Conservation (phyloP, 2,329 filamentous ascomycete species). For the Paraphaeosphaeria minitans region DNA sequence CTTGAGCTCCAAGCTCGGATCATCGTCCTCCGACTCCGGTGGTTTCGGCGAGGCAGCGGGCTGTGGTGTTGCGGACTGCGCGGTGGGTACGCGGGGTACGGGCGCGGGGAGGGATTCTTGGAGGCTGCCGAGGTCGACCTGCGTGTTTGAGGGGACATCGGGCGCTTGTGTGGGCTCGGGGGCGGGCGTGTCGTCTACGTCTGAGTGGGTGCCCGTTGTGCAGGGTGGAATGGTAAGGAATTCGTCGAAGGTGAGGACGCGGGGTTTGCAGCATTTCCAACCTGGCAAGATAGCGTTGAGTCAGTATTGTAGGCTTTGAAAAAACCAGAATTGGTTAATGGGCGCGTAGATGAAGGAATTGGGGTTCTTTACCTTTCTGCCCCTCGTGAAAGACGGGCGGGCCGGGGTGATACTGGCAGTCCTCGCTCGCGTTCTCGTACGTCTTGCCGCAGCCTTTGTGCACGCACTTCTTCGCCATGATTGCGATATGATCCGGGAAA, state of each 20-base stretch:
- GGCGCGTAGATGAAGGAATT: neutral
- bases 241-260: conserved; percentile 96
- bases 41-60: conserved; percentile 32
- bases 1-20: conserved; percentile 73
- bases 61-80: conserved; percentile 32
- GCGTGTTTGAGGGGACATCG: conserved; percentile 49
- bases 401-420: conserved; percentile 90
- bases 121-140: conserved; percentile 39
- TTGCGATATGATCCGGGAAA: neutral
- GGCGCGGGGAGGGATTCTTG: conserved; percentile 38
- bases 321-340: neutral
- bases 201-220: conserved; percentile 90
- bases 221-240: conserved; percentile 93
- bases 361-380: conserved; percentile 76
- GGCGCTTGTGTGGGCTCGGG: conserved; percentile 55
- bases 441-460: conserved; percentile 94
- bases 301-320: conserved; percentile 1
- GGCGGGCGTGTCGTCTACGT: conserved; percentile 73
- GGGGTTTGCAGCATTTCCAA: conserved; percentile 98
- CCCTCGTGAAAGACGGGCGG: conserved; percentile 94
- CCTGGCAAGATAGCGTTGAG: conserved; percentile 60
- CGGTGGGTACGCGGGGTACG: conserved; percentile 39
- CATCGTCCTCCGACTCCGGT: conserved; percentile 77
- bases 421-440: conserved; percentile 80
- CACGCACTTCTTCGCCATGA: conserved; percentile 84